A percentile compares a stretch with the other conserved stretches of the same genome.
These are phyloP conservation scores for Trichoderma citrinoviride DNA, from an alignment of 2,329 filamentous ascomycete species.

Conservation along the genomic window DNA sequence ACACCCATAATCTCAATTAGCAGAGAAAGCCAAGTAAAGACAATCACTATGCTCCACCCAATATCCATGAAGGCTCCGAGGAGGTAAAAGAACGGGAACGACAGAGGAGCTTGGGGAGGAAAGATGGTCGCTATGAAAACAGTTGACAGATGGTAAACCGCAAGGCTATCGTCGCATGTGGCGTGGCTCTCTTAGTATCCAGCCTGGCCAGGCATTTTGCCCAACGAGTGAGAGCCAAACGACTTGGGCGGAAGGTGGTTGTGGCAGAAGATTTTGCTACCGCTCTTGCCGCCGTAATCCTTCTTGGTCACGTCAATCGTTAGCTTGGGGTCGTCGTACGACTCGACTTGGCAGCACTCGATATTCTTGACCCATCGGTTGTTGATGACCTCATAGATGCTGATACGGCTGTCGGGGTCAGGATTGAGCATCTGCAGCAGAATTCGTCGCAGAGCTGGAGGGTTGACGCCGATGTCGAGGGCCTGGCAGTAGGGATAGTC, in stretches of 20 bases:
- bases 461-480: conserved; percentile 64
- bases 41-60: not conserved
- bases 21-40: not conserved
- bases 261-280: conserved; percentile 55
- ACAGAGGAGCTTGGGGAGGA: not conserved
- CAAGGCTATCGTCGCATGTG: not conserved
- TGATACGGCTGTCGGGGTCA: conserved; percentile 66
- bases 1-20: not conserved
- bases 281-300: conserved; percentile 42
- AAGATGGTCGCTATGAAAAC: not conserved
- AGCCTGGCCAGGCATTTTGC: conserved; percentile 55
- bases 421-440: conserved; percentile 82
- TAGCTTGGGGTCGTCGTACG: conserved; percentile 61
- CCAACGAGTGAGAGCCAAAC: conserved; percentile 47
- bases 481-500: conserved; percentile 64
- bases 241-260: conserved; percentile 53
- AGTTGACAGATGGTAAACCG: not conserved
- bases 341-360: conserved; percentile 75
- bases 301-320: conserved; percentile 62
- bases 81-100: not conserved
- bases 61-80: not conserved
- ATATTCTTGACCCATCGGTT: conserved; percentile 71
- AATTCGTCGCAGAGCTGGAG: conserved; percentile 66
- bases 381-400: conserved; percentile 65
- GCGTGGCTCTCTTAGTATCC: conserved; percentile 45